These are phyloP conservation scores for Pseudonitzschia multistriata DNA, from an alignment of 108 stramenopile genomes.

Conservation along the genomic window DNA sequence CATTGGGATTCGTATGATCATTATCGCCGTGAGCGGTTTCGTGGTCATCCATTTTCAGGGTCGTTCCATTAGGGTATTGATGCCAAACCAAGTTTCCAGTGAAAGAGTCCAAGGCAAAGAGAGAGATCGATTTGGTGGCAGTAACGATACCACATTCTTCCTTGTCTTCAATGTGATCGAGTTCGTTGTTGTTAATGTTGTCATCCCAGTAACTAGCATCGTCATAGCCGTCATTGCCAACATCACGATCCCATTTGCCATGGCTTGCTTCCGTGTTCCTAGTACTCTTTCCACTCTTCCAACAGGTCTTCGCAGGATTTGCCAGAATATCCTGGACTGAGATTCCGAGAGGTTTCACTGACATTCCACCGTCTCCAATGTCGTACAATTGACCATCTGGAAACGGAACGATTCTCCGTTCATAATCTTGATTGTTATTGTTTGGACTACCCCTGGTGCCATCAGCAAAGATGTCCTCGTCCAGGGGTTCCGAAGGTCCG, in stretches of 20 bases:
- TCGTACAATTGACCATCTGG: slow-evolving; percentile 72
- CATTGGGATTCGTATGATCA: background rate
- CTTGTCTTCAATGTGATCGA: slow-evolving; percentile 15
- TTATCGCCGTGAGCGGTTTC: background rate
- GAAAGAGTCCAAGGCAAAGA: slow-evolving; percentile 60
- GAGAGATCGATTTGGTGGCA: slow-evolving; percentile 65
- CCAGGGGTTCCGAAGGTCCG: slow-evolving; percentile 37
- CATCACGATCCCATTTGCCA: background rate
- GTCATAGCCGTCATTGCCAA: slow-evolving; percentile 9
- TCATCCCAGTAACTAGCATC: background rate
- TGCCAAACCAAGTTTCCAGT: slow-evolving; percentile 65
- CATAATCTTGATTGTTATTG: background rate
- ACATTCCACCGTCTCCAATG: slow-evolving; percentile 7
- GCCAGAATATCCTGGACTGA: slow-evolving; percentile 58
- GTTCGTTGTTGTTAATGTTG: slow-evolving; percentile 11
- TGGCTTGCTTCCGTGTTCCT: background rate
- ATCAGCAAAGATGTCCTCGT: background rate
- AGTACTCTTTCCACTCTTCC: background rate
- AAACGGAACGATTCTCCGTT: slow-evolving; percentile 58
- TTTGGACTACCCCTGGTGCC: background rate
- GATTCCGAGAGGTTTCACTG: slow-evolving; percentile 43
- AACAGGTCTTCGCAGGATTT: slow-evolving; percentile 59
- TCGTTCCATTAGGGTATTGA: slow-evolving; percentile 29
- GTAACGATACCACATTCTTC: slow-evolving; percentile 71
- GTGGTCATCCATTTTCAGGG: slow-evolving; percentile 5